Percentiles rank a stretch among this genome's conserved stretches.
phyloP scores from a whole-genome alignment of 2,329 filamentous ascomycete species.

The Phyllosticta citrichinensis region DNA sequence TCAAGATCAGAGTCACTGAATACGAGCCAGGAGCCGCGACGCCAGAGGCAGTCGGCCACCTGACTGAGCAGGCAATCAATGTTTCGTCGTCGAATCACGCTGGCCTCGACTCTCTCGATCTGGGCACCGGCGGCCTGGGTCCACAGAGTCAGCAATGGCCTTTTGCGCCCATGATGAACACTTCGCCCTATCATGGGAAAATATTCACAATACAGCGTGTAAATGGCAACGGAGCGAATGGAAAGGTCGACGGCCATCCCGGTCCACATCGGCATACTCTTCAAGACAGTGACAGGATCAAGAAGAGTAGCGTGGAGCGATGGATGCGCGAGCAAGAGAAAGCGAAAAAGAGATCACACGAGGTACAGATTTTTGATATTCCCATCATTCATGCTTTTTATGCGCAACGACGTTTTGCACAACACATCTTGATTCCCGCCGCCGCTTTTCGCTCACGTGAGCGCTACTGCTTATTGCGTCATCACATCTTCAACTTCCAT shows the following conservation, averaged over 20 bases:
- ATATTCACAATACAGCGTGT: constrained; percentile 66
- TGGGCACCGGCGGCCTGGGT: neutral
- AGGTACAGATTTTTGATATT: neutral
- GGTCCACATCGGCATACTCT: constrained; percentile 67
- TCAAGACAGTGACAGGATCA: constrained; percentile 65
- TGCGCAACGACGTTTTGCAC: neutral
- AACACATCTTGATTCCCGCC: neutral
- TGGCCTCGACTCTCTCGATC: neutral
- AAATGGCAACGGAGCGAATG: constrained; percentile 66
- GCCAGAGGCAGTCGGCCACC: neutral
- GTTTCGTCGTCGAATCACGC: neutral
- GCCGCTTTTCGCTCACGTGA: neutral
- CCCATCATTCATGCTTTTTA: neutral
- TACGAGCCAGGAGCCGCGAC: constrained; percentile 37
- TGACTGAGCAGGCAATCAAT: neutral
- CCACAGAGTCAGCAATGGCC: constrained; percentile 2
- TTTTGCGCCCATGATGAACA: neutral
- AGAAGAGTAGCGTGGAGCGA: constrained; percentile 68
- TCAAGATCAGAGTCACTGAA: constrained; percentile 79
- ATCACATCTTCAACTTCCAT: neutral
- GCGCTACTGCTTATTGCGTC: constrained; percentile 5
- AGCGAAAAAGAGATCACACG: constrained; percentile 47
- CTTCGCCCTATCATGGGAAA: constrained; percentile 12
- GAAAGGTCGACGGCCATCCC: constrained; percentile 57
- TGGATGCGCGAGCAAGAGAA: constrained; percentile 55